phyloP scores from a whole-genome alignment of 345 rosid species.

The Ceriops zippeliana region DNA sequence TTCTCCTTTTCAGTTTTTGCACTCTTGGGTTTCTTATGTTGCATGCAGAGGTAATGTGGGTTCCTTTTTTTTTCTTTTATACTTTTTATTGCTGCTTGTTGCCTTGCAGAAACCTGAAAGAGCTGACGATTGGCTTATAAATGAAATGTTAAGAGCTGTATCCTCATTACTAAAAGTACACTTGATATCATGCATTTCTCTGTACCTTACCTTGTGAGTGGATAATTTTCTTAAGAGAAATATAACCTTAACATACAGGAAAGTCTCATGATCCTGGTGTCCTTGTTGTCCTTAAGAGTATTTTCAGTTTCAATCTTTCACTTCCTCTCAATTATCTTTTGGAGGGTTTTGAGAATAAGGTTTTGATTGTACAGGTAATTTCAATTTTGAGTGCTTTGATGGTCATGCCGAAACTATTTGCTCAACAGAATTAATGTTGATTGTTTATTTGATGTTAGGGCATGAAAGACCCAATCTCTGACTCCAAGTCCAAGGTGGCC shows the following conservation, averaged over 20 bases:
- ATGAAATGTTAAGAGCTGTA: slow-evolving; percentile 92
- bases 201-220: not conserved
- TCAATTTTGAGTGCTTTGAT: not conserved
- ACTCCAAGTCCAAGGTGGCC: slow-evolving; percentile 59
- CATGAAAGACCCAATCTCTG: slow-evolving; percentile 72
- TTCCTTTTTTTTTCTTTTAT: not conserved
- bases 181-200: not conserved
- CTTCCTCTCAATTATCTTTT: slow-evolving; percentile 73
- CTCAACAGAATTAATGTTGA: not conserved
- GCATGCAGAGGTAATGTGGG: not conserved
- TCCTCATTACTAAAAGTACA: slow-evolving; percentile 36
- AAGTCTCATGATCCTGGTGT: slow-evolving; percentile 87
- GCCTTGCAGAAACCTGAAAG: slow-evolving; percentile 58
- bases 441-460: slow-evolving; percentile 41
- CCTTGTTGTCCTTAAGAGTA: slow-evolving; percentile 69
- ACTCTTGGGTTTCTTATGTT: slow-evolving; percentile 1
- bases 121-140: slow-evolving; percentile 70
- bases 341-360: slow-evolving; percentile 49
- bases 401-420: not conserved
- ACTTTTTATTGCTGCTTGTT: slow-evolving; percentile 1
- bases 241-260: slow-evolving; percentile 42
- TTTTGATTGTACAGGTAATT: slow-evolving; percentile 68
- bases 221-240: slow-evolving; percentile 4
- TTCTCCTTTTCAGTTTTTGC: slow-evolving; percentile 3
- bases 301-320: slow-evolving; percentile 76